Conservation (phyloP, 1,284 basidiomycete genomes). For the Salmacisia buchloeana region DNA sequence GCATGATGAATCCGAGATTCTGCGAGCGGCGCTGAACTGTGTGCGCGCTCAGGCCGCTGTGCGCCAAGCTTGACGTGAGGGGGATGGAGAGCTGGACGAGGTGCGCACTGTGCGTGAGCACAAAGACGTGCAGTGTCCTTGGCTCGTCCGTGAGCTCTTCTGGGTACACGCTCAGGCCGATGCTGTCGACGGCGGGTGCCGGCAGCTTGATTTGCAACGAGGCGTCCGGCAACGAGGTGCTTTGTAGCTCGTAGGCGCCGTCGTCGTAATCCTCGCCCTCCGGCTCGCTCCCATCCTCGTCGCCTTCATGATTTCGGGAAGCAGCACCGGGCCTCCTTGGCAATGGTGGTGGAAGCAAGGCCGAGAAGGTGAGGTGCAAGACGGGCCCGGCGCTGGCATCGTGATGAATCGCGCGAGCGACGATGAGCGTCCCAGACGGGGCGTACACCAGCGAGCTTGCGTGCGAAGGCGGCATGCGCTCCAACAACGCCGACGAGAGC, state of each 20-base stretch:
- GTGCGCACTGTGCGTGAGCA: constrained; percentile 1
- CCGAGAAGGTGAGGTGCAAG: neutral
- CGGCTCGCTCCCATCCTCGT: too few species aligned
- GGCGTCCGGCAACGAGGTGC: too few species aligned
- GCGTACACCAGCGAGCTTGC: constrained; percentile 2
- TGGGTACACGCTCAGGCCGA: neutral
- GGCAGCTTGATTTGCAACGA: neutral
- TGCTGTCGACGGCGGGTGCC: constrained; percentile 1
- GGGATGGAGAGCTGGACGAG: constrained; percentile 4
- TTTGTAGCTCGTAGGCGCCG: too few species aligned
- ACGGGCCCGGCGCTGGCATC: neutral
- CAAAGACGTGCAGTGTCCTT: neutral
- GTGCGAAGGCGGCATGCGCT: neutral
- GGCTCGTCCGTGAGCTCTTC: neutral
- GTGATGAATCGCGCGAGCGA: constrained; percentile 5
- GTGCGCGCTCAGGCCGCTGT: neutral
- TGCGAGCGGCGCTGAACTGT: neutral
- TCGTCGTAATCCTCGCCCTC: too few species aligned
- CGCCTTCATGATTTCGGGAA: too few species aligned
- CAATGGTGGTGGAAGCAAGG: neutral
- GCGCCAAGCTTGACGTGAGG: neutral
- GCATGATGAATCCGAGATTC: neutral
- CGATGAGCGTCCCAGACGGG: neutral
- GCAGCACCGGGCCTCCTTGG: too few species aligned
- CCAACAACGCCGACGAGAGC: neutral